phyloP scores from a whole-genome alignment of 805 yeast genomes.

The Blastobotrys mokoenaii region DNA sequence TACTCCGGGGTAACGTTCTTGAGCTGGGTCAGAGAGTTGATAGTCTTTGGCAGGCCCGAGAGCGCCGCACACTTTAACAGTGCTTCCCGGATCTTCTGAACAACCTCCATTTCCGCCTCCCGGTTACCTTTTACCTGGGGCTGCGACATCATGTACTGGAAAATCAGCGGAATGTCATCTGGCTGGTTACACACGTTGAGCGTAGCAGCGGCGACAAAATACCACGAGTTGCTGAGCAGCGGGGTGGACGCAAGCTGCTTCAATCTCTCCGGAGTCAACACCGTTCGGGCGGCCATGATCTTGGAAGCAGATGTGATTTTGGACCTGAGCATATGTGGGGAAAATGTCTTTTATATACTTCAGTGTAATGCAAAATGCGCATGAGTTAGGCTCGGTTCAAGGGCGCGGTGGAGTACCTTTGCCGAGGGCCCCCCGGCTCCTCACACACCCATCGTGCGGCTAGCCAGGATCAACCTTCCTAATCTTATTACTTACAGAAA shows the following conservation, averaged over 20 bases:
- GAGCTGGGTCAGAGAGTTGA: constrained; percentile 63
- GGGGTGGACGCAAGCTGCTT: constrained; percentile 47
- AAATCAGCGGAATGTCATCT: constrained; percentile 65
- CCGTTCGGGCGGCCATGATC: neutral
- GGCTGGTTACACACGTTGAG: constrained; percentile 77
- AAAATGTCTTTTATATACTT: no score
- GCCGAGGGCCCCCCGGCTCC: neutral
- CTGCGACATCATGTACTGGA: constrained; percentile 50
- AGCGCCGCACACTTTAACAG: constrained; percentile 71
- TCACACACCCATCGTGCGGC: no score
- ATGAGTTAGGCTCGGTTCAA: neutral
- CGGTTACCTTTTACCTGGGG: neutral
- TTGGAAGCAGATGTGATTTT: neutral
- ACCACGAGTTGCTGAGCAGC: constrained; percentile 55
- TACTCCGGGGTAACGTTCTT: constrained; percentile 55
- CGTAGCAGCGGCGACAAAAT: constrained; percentile 69
- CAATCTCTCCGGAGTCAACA: constrained; percentile 50
- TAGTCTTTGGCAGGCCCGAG: constrained; percentile 77
- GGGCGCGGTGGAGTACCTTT: neutral
- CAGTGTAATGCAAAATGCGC: no score
- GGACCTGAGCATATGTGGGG: no score
- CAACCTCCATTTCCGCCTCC: constrained; percentile 24
- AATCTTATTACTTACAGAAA: no score
- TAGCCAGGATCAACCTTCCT: no score
- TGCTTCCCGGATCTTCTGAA: constrained; percentile 64